phyloP scores from a whole-genome alignment of 441 rosid species.

The Bruguiera hainesii region DNA sequence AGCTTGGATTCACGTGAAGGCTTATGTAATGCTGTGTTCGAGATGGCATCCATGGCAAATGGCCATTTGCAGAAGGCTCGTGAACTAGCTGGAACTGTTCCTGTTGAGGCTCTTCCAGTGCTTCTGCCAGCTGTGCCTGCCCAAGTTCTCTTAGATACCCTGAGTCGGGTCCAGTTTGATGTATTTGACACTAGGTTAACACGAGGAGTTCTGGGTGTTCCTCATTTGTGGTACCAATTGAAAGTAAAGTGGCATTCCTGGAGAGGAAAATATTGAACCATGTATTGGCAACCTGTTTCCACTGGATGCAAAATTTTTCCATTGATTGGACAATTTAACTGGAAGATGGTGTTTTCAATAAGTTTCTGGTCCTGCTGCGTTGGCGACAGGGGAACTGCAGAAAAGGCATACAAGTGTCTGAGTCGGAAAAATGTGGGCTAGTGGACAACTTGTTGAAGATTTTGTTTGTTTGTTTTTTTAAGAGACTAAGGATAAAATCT shows the following conservation, averaged over 20 bases:
- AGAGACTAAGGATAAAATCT: too few relatives aligned
- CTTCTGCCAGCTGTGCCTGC: slow-evolving; percentile 72
- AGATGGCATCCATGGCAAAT: slow-evolving; percentile 83
- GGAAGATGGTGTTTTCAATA: neutral
- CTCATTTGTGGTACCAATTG: slow-evolving; percentile 67
- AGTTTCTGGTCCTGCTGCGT: neutral
- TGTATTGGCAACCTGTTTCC: neutral
- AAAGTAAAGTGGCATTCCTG: slow-evolving; percentile 79
- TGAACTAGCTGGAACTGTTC: slow-evolving; percentile 54
- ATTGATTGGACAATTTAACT: neutral
- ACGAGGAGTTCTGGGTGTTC: slow-evolving; percentile 65
- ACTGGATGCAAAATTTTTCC: too few relatives aligned
- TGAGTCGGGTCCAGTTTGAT: slow-evolving; percentile 60
- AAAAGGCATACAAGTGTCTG: neutral
- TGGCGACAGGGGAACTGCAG: neutral
- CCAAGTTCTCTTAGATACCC: slow-evolving; percentile 64
- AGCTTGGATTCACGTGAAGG: slow-evolving; percentile 59
- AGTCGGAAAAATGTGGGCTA: neutral
- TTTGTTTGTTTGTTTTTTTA: too few relatives aligned
- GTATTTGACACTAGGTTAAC: slow-evolving; percentile 71
- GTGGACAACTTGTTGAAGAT: neutral
- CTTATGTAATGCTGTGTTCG: slow-evolving; percentile 60
- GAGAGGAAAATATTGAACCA: slow-evolving; percentile 42
- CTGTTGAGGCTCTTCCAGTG: slow-evolving; percentile 57
- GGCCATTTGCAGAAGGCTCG: slow-evolving; percentile 74